Evolutionary conservation across 179 eudicot genomes (phyloP), one percentile per base, ranked within the genome.

Genomic region (Spergularia azorica): DNA sequence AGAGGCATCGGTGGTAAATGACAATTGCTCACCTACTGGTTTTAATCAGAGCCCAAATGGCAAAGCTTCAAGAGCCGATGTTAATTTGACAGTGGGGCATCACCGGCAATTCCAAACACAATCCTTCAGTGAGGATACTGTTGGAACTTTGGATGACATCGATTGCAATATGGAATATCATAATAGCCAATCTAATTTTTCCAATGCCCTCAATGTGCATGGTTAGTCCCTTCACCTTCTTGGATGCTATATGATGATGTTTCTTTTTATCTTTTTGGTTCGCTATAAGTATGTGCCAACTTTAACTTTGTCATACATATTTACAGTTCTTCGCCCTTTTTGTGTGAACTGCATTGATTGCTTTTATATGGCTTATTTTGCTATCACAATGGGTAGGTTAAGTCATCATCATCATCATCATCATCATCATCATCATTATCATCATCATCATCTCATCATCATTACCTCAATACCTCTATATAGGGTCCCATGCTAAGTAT

Each of bases 1-100:
- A 71, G 87, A 87, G 78, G 87, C 94, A 78, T 94, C 98, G 55
- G 86, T 94, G 69, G 81, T 85, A 84, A 86, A 83, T 75, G 90
- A 80, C 70, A 90, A 89, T 83, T 86, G 74, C n/a, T 55, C 55
- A 17, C 61, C 51, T 78, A 17, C 48, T 8, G 76, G 83, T 63
- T 62, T 17, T 56, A 69, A 55, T 72, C 63, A 68, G 67, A 48
- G 67, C 63, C 64, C 54, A 52, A 74, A 66, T 60, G 76, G 18
- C 55, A 55, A 70, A 70, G 12, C 73, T 52, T 55, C 56, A 16
- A 74, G 82, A 66, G 72, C 72, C 77, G 75, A 84, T 74, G 75
- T 63, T 65, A 70, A 48, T 62, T 54, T 41, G 70, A 76, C 61
- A 62, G 74, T 68, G 75, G 79, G 81, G 79, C 76, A 55, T 13